phyloP scores from a whole-genome alignment of 495 filamentous ascomycete genomes.

The Aspergillus olivimuriae region DNA sequence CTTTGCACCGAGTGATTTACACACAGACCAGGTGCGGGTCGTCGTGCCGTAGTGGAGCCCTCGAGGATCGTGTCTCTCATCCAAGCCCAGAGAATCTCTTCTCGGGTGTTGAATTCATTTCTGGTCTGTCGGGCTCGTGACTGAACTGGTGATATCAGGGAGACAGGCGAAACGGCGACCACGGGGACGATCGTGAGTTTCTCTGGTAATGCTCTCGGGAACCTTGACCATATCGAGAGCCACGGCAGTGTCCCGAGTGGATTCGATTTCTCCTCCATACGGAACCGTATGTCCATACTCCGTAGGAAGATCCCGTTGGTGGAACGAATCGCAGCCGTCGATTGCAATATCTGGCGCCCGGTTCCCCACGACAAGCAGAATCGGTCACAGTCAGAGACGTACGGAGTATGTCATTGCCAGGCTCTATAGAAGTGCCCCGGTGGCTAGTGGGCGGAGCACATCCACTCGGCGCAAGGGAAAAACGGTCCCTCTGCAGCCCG shows the following conservation, averaged over 20 bases:
- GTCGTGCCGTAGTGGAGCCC: neutral
- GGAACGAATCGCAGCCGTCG: too few relatives aligned
- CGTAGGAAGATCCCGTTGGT: too few relatives aligned
- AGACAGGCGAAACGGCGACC: too few relatives aligned
- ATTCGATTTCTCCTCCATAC: too few relatives aligned
- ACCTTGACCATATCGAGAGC: too few relatives aligned
- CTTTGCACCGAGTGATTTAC: neutral
- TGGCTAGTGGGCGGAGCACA: neutral
- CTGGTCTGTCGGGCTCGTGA: neutral
- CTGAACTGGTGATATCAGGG: too few relatives aligned
- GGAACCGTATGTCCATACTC: too few relatives aligned
- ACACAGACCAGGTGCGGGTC: conserved; percentile 2
- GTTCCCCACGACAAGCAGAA: too few relatives aligned
- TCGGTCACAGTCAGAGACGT: neutral
- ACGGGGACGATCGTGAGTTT: too few relatives aligned
- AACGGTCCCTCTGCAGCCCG: conserved; percentile 1
- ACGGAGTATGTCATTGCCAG: neutral
- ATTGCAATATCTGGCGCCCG: too few relatives aligned
- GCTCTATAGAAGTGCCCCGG: neutral
- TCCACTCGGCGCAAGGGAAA: neutral
- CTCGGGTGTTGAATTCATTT: neutral
- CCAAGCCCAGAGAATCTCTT: neutral
- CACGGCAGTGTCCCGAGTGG: too few relatives aligned
- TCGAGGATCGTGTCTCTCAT: neutral
- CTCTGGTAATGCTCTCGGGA: too few relatives aligned